These are phyloP conservation scores for Elasticomyces elasticus DNA, from an alignment of 495 filamentous ascomycete species.

Conservation along the genomic window DNA sequence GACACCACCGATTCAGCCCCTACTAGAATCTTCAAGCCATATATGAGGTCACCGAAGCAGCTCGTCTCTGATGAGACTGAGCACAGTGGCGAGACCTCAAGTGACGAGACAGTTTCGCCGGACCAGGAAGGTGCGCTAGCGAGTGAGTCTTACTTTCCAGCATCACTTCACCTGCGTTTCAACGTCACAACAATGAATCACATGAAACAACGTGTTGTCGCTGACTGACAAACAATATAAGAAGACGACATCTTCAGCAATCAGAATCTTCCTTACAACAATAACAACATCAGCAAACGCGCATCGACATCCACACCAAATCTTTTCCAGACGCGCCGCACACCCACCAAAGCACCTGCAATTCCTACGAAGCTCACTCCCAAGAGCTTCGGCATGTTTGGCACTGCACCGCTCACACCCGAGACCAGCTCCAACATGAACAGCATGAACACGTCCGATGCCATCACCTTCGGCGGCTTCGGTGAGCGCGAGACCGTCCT, in stretches of 20 bases:
- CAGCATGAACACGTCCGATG: not conserved
- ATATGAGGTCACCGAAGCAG: not conserved
- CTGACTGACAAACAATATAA: not conserved
- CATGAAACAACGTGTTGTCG: not conserved
- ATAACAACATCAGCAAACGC: not conserved
- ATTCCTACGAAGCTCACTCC: not conserved
- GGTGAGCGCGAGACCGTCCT: not conserved
- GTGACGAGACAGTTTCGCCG: too few species aligned
- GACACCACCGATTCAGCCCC: not conserved
- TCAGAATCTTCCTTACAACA: not conserved
- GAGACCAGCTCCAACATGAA: not conserved
- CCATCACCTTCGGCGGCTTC: not conserved
- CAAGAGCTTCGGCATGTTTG: conserved; percentile 1
- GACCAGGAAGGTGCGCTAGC: too few species aligned
- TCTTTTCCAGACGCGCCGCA: not conserved
- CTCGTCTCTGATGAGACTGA: too few species aligned
- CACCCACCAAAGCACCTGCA: not conserved
- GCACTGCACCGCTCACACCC: not conserved
- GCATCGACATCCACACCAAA: not conserved
- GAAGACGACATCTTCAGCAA: not conserved
- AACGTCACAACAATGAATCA: not conserved
- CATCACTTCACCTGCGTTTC: not conserved
- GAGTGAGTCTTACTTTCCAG: too few species aligned
- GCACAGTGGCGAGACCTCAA: too few species aligned
- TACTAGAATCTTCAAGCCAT: not conserved